Evolutionary conservation across 768 basidiomycete species (phyloP).

Genomic region (Amanita subjunquillea): DNA sequence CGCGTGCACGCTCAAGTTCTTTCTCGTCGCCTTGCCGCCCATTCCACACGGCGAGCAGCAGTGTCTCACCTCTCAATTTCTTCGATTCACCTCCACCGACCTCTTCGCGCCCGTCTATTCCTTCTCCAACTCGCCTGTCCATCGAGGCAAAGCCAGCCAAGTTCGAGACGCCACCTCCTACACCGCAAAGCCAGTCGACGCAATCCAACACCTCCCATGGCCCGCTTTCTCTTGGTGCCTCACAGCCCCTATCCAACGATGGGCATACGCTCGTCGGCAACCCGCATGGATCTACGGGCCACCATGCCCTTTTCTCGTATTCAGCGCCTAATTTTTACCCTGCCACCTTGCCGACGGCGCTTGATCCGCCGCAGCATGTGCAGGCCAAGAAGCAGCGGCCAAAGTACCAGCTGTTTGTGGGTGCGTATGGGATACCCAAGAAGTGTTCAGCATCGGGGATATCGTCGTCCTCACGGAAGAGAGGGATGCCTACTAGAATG

Average conservation of each 20-base stretch:
- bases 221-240: constrained; percentile 10
- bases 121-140: constrained; percentile 9
- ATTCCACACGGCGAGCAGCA: constrained; percentile 25
- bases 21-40: constrained; percentile 24
- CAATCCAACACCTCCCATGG: constrained; percentile 6
- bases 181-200: constrained; percentile 4
- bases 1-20: constrained; percentile 34
- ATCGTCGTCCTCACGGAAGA: constrained; percentile 13
- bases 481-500: constrained; percentile 12
- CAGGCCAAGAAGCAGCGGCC: constrained; percentile 19
- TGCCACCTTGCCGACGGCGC: constrained; percentile 16
- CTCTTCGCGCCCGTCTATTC: constrained; percentile 10
- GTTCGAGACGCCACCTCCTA: constrained; percentile 8
- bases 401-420: constrained; percentile 51
- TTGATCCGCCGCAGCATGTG: constrained; percentile 15
- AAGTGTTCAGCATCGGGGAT: constrained; percentile 13
- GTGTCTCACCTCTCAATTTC: constrained; percentile 11
- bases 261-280: neutral
- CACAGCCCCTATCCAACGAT: constrained; percentile 9
- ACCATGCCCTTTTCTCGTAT: constrained; percentile 16
- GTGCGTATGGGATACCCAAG: constrained; percentile 84
- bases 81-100: constrained; percentile 15
- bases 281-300: constrained; percentile 2
- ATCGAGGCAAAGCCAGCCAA: constrained; percentile 11
- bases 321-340: constrained; percentile 19